phyloP scores from a whole-genome alignment of 2,329 filamentous ascomycete genomes.

The Alternaria longipes region DNA sequence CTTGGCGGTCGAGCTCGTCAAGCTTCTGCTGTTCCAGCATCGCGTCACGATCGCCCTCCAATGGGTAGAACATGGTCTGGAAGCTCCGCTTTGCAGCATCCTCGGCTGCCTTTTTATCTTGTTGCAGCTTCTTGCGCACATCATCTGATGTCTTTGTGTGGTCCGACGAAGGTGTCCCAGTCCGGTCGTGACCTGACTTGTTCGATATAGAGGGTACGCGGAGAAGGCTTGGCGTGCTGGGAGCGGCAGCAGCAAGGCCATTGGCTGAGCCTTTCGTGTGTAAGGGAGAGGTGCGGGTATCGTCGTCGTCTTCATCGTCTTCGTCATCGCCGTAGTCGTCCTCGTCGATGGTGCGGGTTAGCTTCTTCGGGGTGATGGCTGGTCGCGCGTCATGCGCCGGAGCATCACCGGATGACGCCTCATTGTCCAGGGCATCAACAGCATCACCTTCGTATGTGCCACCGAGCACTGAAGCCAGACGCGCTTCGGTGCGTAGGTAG shows the following conservation, averaged over 20 bases:
- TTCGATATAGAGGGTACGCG: conserved; percentile 74
- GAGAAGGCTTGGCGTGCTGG: conserved; percentile 67
- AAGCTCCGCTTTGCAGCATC: conserved; percentile 90
- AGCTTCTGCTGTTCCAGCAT: conserved; percentile 98
- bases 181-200: conserved; percentile 68
- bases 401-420: conserved; percentile 38
- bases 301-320: conserved; percentile 61
- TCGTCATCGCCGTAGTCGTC: conserved; percentile 87
- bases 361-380: conserved; percentile 71
- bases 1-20: conserved; percentile 94
- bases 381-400: conserved; percentile 56
- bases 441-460: conserved; percentile 44
- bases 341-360: conserved; percentile 80
- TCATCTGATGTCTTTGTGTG: conserved; percentile 80
- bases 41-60: conserved; percentile 93
- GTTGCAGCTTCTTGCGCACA: conserved; percentile 90
- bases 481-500: conserved; percentile 79
- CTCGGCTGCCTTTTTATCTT: conserved; percentile 89
- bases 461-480: conserved; percentile 78
- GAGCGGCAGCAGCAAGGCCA: conserved; percentile 62
- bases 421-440: conserved; percentile 38
- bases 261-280: conserved; percentile 63
- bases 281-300: conserved; percentile 58
- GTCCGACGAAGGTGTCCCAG: conserved; percentile 63
- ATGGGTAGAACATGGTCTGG: conserved; percentile 91